A percentile compares a stretch with the other conserved stretches of the same genome.
Conservation (phyloP, 2,329 filamentous ascomycete genomes). For the Exophiala xenobiotica region DNA sequence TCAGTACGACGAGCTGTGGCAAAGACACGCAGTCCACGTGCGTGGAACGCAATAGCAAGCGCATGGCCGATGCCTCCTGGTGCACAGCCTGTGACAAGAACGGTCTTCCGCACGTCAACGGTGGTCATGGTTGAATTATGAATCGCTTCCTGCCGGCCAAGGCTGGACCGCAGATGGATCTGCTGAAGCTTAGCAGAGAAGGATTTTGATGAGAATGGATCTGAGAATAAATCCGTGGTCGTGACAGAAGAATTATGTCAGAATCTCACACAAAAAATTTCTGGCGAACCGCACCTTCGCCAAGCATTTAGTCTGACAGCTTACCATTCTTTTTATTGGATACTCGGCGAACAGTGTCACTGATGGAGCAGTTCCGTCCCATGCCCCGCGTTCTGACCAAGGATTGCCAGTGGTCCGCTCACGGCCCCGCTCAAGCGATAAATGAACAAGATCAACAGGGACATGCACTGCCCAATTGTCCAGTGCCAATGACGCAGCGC, state of each 20-base stretch:
- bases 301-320: neutral
- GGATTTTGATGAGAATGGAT: too few relatives aligned
- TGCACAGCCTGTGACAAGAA: conserved; percentile 41
- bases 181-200: too few relatives aligned
- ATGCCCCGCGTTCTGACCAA: neutral
- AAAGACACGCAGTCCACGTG: conserved; percentile 39
- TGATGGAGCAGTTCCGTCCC: neutral
- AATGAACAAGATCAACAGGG: conserved; percentile 16
- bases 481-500: neutral
- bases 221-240: too few relatives aligned
- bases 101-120: conserved; percentile 16
- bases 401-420: too few relatives aligned
- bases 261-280: too few relatives aligned
- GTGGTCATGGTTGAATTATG: too few relatives aligned
- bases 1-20: conserved; percentile 38
- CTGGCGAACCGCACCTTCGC: too few relatives aligned
- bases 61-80: conserved; percentile 43
- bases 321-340: neutral
- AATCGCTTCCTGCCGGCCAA: too few relatives aligned
- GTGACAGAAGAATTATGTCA: too few relatives aligned
- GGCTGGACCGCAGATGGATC: too few relatives aligned
- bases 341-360: neutral
- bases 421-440: too few relatives aligned
- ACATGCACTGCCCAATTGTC: neutral
- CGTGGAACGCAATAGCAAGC: conserved; percentile 39